Evolutionary conservation across 2,329 filamentous ascomycete species (phyloP), one percentile per base, ranked within the genome.

Genomic region (Amauroascus verrucosus): DNA sequence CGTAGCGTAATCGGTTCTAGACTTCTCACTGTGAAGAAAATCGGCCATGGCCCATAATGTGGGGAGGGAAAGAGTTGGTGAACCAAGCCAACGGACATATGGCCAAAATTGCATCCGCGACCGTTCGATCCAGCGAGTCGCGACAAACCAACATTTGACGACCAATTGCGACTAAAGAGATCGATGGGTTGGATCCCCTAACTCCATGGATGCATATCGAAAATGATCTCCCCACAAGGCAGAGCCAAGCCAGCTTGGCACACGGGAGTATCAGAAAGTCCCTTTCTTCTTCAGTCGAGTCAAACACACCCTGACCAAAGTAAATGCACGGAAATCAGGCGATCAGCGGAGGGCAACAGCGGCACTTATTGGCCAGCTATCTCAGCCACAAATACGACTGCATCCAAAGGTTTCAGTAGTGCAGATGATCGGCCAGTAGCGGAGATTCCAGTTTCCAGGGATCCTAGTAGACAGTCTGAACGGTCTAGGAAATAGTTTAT

Each of bases 381-480:
- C 24, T 41, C 48, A 55, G 53, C 54, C 54, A 53, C 54, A 52
- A n/a, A 46, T 48, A 37, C 35, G 51, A 47, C 45, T 53, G 49
- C 53, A 44, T 33, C 28, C 32, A 48, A 43, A 45, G 46, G 51
- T 51, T 56, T 54, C 51, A 48, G 47, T 51, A 45, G 45, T 48
- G 41, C 45, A 54, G 33, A 52, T 54, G 55, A 54, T 54, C 52
- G 47, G 40, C 52, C 52, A 54, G 47, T 50, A 49, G 32, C 26
- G 30, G 52, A 48, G 38, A 24, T 45, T 44, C 45, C 41, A 35
- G 35, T 49, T 43, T 54, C 18, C 35, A 49, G 52, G 51, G 46
- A 54, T 54, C 16, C 37, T 11, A 35, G 43, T 33, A 37, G 22
- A 49, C 41, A 54, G n/a, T 41, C 40, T 51, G 48, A 33, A 37